Percentiles rank a stretch among this genome's conserved stretches.
These are phyloP conservation scores for Herpomyces periplanetae DNA, from an alignment of 2,329 filamentous ascomycete species.

Conservation along the genomic window DNA sequence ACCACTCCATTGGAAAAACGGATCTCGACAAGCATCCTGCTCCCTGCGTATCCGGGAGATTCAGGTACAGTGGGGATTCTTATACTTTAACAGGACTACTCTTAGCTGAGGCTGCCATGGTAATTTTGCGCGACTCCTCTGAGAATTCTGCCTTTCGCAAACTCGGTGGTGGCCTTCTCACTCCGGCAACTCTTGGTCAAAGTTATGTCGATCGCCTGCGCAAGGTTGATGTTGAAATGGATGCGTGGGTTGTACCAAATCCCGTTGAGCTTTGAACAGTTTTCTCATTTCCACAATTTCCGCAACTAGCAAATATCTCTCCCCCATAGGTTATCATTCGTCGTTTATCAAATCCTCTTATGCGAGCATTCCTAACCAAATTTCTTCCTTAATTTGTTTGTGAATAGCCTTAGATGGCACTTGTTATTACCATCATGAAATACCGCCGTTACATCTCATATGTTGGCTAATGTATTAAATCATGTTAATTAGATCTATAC, in stretches of 20 bases:
- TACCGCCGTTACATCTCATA: no score
- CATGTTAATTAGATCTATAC: no score
- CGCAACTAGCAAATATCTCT: no score
- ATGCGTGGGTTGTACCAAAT: constrained; percentile 6
- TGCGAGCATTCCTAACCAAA: no score
- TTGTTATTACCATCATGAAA: no score
- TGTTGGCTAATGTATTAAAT: no score
- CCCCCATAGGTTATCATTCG: no score
- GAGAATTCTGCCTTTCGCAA: constrained; percentile 5
- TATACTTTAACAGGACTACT: constrained; percentile 23
- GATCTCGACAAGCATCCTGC: constrained; percentile 8
- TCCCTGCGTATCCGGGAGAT: constrained; percentile 14
- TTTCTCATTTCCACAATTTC: no score
- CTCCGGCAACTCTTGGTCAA: constrained; percentile 27
- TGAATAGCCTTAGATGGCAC: no score
- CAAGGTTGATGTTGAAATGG: constrained; percentile 19
- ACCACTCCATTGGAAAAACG: constrained; percentile 10
- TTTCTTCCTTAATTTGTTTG: no score
- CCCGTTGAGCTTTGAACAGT: no score
- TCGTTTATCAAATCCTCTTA: no score
- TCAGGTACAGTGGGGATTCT: constrained; percentile 21
- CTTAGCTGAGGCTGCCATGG: constrained; percentile 20
- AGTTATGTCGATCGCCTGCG: constrained; percentile 21
- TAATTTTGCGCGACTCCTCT: constrained; percentile 20
- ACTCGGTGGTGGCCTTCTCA: constrained; percentile 25